phyloP scores from a whole-genome alignment of 768 basidiomycete species.

The Lepiota venenata region DNA sequence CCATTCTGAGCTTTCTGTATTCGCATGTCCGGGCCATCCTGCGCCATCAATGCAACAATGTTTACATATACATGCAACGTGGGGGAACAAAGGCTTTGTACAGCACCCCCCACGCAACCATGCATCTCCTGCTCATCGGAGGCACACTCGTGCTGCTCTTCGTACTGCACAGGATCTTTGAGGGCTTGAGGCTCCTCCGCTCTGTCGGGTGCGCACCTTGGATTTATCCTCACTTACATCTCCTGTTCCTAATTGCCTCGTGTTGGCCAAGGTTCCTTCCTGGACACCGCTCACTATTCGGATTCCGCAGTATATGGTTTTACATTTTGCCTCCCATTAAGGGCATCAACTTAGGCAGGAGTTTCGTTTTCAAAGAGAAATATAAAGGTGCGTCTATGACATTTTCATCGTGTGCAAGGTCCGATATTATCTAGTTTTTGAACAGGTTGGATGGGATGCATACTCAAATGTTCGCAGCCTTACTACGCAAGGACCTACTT shows the following conservation, averaged over 20 bases:
- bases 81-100: neutral
- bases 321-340: slow-evolving; percentile 25
- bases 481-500: neutral
- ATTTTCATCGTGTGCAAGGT: too few relatives aligned
- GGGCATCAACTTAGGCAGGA: slow-evolving; percentile 27
- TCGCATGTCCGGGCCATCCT: too few relatives aligned
- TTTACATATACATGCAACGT: neutral
- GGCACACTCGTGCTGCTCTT: neutral
- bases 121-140: slow-evolving; percentile 1
- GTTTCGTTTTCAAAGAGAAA: slow-evolving; percentile 27
- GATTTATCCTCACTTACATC: too few relatives aligned
- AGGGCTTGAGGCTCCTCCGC: slow-evolving; percentile 3
- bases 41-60: neutral
- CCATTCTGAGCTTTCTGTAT: too few relatives aligned
- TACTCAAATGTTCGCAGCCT: slow-evolving; percentile 26
- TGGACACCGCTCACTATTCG: slow-evolving; percentile 28
- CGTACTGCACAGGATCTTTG: slow-evolving; percentile 4
- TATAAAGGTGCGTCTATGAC: slow-evolving; percentile 22
- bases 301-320: slow-evolving; percentile 18
- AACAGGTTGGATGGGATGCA: slow-evolving; percentile 32
- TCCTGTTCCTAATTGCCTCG: neutral
- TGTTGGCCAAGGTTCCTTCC: slow-evolving; percentile 25
- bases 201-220: slow-evolving; percentile 24
- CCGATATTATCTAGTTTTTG: slow-evolving; percentile 6
- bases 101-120: neutral